Evolutionary conservation across 768 basidiomycete species (phyloP), one percentile per base, ranked within the genome.

Genomic region (Mycena maculata): DNA sequence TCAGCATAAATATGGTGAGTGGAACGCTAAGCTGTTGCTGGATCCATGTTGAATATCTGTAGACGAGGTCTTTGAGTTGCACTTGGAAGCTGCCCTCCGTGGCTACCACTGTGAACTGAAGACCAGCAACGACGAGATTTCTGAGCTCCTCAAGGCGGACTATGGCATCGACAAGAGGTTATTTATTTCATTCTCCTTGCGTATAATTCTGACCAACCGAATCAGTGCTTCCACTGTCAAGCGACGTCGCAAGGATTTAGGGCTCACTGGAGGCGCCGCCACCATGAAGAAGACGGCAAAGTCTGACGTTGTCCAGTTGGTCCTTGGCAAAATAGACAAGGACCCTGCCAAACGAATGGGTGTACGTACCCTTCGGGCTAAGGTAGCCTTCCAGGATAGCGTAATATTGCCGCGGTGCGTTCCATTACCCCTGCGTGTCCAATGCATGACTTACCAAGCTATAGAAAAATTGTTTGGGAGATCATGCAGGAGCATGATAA

Each of bases 401-500:
- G 31, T 30, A 16, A 71, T 72, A 45, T 27, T 75, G 11, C 28
- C 60, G 2, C 18, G 55, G 44, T 48, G 20, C 8, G 63, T 48
- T 20, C 23, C n/a, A 25, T 12, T 30, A 10, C 38, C 22, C 44
- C n/a, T 44, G 9, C 10, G 27, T 16, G 9, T 62, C 13, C n/a
- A 13, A 8, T 23, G n/a, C n/a, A n/a, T 44, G 9, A 30, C 8
- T 52, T 36, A 28, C 9, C 4, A n/a, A 30, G 0, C 4, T 13
- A 36, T 30, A 73, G 73, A 15, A 55, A 72, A 16, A 65, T 63
- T 61, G 69, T 76, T 31, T 50, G 44, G 0, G 38, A 72, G 1
- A 63, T 76, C n/a, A 82, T 82, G 81, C 76, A 76, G 18, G 30
- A 30, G 10, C 68, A 75, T 62, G 78, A 73, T 50, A 39, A 63